Conservation (phyloP, 1,139 yeast species). For the Yamadazyma mexicana region DNA sequence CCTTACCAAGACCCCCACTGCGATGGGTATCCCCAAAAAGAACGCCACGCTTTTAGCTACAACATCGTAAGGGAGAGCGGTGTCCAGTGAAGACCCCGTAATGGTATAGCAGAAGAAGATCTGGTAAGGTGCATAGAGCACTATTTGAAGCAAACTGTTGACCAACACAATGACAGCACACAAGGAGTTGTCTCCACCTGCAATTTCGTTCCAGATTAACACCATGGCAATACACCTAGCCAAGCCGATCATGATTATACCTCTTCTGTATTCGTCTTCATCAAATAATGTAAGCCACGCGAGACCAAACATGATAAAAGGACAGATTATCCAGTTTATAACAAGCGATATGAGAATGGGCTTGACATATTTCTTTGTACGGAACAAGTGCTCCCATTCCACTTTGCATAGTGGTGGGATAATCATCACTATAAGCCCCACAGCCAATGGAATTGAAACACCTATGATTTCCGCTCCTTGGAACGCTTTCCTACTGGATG, state of each 20-base stretch:
- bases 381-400: slow-evolving; percentile 42
- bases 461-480: slow-evolving; percentile 25
- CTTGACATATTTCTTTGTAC: slow-evolving; percentile 19
- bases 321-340: slow-evolving; percentile 59
- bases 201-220: slow-evolving; percentile 58
- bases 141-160: slow-evolving; percentile 54
- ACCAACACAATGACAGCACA: slow-evolving; percentile 56
- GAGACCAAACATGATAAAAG: slow-evolving; percentile 56
- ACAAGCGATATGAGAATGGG: slow-evolving; percentile 38
- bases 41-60: slow-evolving; percentile 55
- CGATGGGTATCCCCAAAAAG: slow-evolving; percentile 58
- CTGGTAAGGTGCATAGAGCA: slow-evolving; percentile 56
- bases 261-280: slow-evolving; percentile 48
- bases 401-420: slow-evolving; percentile 58
- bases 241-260: slow-evolving; percentile 58
- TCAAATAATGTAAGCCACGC: slow-evolving; percentile 57
- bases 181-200: slow-evolving; percentile 51
- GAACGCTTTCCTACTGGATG: slow-evolving; percentile 28
- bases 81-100: slow-evolving; percentile 17
- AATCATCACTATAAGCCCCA: slow-evolving; percentile 60
- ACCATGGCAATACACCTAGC: slow-evolving; percentile 70
- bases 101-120: slow-evolving; percentile 46
- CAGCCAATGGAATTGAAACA: slow-evolving; percentile 48
- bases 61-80: slow-evolving; percentile 29
- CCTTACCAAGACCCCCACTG: slow-evolving; percentile 45